A percentile compares a stretch with the other conserved stretches of the same genome.
phyloP scores from a whole-genome alignment of 495 filamentous ascomycete genomes.

The Penicillium tannophilum region DNA sequence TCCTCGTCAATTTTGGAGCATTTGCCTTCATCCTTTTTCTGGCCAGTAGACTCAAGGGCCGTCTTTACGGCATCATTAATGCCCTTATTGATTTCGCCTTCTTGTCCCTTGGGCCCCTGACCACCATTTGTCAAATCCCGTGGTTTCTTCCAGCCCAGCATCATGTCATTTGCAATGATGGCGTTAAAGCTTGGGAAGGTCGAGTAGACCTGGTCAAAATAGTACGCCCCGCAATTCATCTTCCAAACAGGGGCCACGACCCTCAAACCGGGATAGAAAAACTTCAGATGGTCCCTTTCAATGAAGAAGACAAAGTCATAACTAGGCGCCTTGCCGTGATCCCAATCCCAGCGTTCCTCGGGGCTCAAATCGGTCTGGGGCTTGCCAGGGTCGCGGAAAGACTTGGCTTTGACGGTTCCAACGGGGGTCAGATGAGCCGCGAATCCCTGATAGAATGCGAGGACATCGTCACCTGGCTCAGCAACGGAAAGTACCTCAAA shows the following conservation, averaged over 20 bases:
- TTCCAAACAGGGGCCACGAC: constrained; percentile 63
- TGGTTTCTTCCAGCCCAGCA: constrained; percentile 66
- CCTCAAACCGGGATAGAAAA: constrained; percentile 76
- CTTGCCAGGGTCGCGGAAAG: constrained; percentile 43
- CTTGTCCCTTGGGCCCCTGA: background rate
- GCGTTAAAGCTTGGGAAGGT: constrained; percentile 61
- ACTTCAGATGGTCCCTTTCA: constrained; percentile 63
- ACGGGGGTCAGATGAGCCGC: constrained; percentile 38
- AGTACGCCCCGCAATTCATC: constrained; percentile 61
- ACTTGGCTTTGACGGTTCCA: constrained; percentile 46
- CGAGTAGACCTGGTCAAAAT: constrained; percentile 57
- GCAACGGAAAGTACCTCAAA: constrained; percentile 59
- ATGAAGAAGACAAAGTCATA: constrained; percentile 64
- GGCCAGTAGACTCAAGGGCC: constrained; percentile 11
- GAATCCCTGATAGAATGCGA: constrained; percentile 44
- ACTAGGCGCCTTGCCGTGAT: constrained; percentile 22
- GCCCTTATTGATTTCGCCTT: background rate
- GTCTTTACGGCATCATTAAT: constrained; percentile 1
- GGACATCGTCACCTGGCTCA: constrained; percentile 37
- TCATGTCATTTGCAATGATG: constrained; percentile 71
- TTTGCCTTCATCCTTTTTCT: background rate
- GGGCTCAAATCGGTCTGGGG: constrained; percentile 45
- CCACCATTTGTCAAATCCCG: background rate
- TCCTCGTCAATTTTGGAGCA: background rate
- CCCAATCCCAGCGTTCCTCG: constrained; percentile 38